Base-by-base conservation (phyloP, 139 green algal genomes). In the Edaphochlamys debaryana region DNA sequence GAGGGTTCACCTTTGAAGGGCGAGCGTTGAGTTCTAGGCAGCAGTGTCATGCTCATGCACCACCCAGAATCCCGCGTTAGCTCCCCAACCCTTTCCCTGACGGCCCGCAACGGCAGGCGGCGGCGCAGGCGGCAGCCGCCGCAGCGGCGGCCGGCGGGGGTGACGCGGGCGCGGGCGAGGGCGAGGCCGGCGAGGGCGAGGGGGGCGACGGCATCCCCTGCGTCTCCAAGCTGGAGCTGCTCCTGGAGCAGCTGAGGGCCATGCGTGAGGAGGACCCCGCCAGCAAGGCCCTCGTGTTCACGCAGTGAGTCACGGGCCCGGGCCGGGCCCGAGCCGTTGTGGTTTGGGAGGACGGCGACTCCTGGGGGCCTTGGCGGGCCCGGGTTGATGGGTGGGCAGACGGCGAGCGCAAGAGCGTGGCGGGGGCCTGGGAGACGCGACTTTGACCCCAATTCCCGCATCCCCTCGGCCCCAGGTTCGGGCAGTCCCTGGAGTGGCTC, bases 261-360 rank as follows among this genome's bases (percentile, higher is more conserved):
- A 95, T 97, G 93, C 89, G 91, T 9, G 87, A 69, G 19, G 36
- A 45, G 27, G 89, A 96, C 73, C 67, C 86, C 36, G 79, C 54
- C 36, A 88, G 88, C 86, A 96, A 96, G 86, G 93, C 93, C 25
- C 89, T 96, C 37, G 87, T 96, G 25, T 96, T 96, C 90, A 92
- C 69, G 38, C 93, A 96, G 89, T 93, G 63, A 82, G 76, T 64
- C 22, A 22, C 20, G 32, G 4, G 30, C n/a, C n/a, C n/a, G n/a
- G n/a, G n/a, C n/a, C n/a, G n/a, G n/a, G n/a, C n/a, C n/a, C n/a
- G n/a, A n/a, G n/a, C n/a, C n/a, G n/a, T n/a, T n/a, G n/a, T n/a
- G n/a, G n/a, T n/a, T n/a, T n/a, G 50, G 15, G 50, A 58, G 50
- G 50, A 13, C 15, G 50, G 50, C 15, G 50, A n/a, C n/a, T n/a